Conservation (phyloP, 2,329 filamentous ascomycete species). For the Myriosclerotinia scirpicola region DNA sequence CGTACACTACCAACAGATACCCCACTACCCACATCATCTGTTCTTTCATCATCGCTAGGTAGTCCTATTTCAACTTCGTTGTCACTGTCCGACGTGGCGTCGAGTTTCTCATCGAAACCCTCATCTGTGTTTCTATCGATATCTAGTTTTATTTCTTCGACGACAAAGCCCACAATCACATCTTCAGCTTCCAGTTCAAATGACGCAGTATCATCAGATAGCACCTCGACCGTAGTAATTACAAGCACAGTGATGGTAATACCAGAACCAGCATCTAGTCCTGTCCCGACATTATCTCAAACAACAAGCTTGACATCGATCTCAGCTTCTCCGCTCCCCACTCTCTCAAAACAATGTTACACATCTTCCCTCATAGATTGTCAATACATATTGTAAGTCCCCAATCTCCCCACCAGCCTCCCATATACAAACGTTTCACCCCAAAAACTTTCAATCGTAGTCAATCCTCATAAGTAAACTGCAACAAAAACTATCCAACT, state of each 20-base stretch:
- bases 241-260: too few species aligned
- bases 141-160: too few species aligned
- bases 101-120: too few species aligned
- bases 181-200: too few species aligned
- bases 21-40: neutral
- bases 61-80: neutral
- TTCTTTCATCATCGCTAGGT: neutral
- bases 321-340: neutral
- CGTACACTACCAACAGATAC: neutral
- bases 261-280: too few species aligned
- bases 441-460: too few species aligned
- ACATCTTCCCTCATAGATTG: neutral
- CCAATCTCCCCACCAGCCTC: neutral
- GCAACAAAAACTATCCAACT: too few species aligned
- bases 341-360: neutral
- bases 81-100: neutral
- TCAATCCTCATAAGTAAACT: too few species aligned
- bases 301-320: neutral
- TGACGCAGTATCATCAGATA: too few species aligned
- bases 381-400: conserved; percentile 5
- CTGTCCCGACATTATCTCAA: neutral
- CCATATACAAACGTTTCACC: neutral
- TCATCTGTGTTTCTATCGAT: too few species aligned
- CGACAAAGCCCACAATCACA: too few species aligned
- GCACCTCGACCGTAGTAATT: too few species aligned